Conservation (phyloP, 2,329 filamentous ascomycete species). For the Penicillium sp. region DNA sequence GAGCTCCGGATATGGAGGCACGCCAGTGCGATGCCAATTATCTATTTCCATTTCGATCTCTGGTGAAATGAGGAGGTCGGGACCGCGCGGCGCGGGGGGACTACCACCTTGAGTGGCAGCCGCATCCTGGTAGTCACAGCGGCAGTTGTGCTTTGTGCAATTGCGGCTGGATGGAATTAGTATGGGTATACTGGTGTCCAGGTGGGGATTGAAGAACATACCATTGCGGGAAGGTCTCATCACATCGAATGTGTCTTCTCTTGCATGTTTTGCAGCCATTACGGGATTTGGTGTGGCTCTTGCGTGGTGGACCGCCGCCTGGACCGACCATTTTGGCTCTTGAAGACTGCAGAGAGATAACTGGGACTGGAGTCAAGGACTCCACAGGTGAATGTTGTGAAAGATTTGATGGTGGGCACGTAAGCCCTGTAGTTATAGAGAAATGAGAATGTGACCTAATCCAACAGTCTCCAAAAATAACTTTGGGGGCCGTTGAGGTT, state of each 20-base stretch:
- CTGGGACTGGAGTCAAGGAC: not conserved
- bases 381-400: not conserved
- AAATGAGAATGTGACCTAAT: not conserved
- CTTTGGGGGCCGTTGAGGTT: conserved; percentile 4
- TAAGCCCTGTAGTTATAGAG: conserved; percentile 1
- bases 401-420: not conserved
- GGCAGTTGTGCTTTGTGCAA: conserved; percentile 98
- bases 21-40: conserved; percentile 78
- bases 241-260: conserved; percentile 92
- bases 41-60: conserved; percentile 79
- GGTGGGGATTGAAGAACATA: conserved; percentile 48
- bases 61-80: conserved; percentile 77
- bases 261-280: conserved; percentile 99
- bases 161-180: conserved; percentile 67
- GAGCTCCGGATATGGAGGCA: conserved; percentile 82
- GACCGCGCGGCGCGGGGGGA: conserved; percentile 51
- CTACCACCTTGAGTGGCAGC: conserved; percentile 58
- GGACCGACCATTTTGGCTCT: conserved; percentile 73
- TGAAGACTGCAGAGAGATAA: not conserved
- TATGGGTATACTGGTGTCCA: not conserved
- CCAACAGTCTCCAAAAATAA: conserved; percentile 14
- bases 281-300: conserved; percentile 96
- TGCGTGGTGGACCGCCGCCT: conserved; percentile 85
- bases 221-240: conserved; percentile 98
- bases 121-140: conserved; percentile 95